Evolutionary conservation across 1,284 basidiomycete species (phyloP).

Genomic region (Naganishia albida): DNA sequence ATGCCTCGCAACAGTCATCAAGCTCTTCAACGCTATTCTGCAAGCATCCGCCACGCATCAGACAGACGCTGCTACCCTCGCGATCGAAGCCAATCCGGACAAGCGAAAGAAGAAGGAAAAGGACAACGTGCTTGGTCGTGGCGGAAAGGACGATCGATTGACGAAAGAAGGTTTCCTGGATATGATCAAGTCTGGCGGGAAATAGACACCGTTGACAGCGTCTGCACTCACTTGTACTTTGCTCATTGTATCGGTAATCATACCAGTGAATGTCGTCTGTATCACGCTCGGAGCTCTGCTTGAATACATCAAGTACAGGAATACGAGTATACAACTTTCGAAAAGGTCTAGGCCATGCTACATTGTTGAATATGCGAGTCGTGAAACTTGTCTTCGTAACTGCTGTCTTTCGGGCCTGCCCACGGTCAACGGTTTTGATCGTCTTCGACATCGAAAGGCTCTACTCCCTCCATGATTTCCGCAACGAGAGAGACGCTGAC

Average conservation of each 20-base stretch:
- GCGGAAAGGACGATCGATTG: slow-evolving; percentile 46
- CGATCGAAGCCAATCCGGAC: slow-evolving; percentile 29
- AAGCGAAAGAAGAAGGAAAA: slow-evolving; percentile 50
- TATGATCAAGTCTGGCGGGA: slow-evolving; percentile 49
- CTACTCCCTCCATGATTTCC: slow-evolving; percentile 58
- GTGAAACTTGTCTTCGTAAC: background rate
- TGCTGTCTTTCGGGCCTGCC: background rate
- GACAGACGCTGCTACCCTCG: slow-evolving; percentile 25
- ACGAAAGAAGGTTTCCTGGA: slow-evolving; percentile 56
- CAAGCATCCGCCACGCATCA: slow-evolving; percentile 44
- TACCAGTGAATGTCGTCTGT: background rate
- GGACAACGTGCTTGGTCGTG: slow-evolving; percentile 54
- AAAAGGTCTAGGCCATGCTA: background rate
- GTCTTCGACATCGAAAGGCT: slow-evolving; percentile 48
- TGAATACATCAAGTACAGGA: background rate
- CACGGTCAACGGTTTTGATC: background rate
- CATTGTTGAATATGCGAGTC: background rate
- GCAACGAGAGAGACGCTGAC: slow-evolving; percentile 56
- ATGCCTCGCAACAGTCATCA: slow-evolving; percentile 48
- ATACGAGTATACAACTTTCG: too few species aligned
- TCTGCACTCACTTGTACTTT: background rate
- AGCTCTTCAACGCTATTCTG: slow-evolving; percentile 56
- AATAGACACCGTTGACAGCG: slow-evolving; percentile 8
- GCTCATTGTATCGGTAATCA: slow-evolving; percentile 21
- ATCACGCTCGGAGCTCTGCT: background rate